These are phyloP conservation scores for Casuarina cunninghamiana DNA, from an alignment of 306 rosid species.

Conservation along the genomic window DNA sequence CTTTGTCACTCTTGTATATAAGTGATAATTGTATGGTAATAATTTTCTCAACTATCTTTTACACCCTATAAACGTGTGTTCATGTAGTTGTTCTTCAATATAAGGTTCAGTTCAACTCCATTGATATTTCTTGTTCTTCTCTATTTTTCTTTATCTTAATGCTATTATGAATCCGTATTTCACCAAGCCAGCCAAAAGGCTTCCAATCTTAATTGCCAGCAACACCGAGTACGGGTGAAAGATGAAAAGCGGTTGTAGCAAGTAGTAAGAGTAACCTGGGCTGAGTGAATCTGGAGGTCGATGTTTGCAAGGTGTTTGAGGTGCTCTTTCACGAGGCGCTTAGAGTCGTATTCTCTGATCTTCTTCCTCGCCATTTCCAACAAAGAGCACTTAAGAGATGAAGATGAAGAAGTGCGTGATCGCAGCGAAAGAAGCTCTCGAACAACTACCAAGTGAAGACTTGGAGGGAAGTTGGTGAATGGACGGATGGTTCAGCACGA, in stretches of 20 bases:
- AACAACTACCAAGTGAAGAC: background rate
- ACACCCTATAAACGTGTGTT: too few relatives aligned
- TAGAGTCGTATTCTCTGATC: conserved; percentile 84
- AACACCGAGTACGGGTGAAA: too few relatives aligned
- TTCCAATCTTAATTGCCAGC: background rate
- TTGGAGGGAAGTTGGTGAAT: background rate
- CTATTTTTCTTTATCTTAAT: too few relatives aligned
- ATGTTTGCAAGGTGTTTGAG: conserved; percentile 63
- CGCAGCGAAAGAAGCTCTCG: background rate
- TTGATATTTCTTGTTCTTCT: too few relatives aligned
- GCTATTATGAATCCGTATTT: background rate
- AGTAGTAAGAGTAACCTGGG: conserved; percentile 41
- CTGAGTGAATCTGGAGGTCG: conserved; percentile 63
- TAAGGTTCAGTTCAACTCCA: too few relatives aligned
- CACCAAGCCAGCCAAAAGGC: background rate
- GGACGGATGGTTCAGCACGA: too few relatives aligned
- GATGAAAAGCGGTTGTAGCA: background rate
- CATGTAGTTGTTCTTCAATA: too few relatives aligned
- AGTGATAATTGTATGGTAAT: too few relatives aligned
- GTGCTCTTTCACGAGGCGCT: conserved; percentile 72
- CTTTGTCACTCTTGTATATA: too few relatives aligned
- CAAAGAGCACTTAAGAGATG: background rate
- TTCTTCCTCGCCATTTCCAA: conserved; percentile 77
- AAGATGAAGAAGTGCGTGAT: background rate
- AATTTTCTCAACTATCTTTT: too few relatives aligned